These are phyloP conservation scores for Rheum nobile DNA, from an alignment of 148 eudicot species.

Conservation along the genomic window DNA sequence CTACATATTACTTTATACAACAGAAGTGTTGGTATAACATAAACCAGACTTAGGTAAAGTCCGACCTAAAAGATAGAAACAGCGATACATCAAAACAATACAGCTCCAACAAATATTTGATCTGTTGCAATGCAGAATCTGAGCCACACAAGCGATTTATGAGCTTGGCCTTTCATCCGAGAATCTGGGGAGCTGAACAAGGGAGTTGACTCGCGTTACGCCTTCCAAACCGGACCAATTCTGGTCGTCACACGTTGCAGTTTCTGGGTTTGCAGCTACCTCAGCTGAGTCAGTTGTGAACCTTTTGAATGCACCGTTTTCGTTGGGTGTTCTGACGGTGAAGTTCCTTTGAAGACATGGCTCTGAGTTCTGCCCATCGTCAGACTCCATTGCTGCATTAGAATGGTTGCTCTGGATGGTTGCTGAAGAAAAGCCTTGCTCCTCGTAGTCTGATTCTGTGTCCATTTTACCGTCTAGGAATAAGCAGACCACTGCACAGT, in stretches of 20 bases:
- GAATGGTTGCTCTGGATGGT: conserved; percentile 69
- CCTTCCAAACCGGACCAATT: conserved; percentile 97
- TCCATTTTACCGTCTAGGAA: conserved; percentile 90
- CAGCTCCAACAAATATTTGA: neutral
- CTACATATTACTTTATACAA: conserved; percentile 7
- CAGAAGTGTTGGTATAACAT: conserved; percentile 6
- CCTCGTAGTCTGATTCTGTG: conserved; percentile 60
- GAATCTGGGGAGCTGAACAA: conserved; percentile 96
- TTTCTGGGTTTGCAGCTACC: conserved; percentile 25
- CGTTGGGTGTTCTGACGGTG: conserved; percentile 68
- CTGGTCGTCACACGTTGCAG: conserved; percentile 39
- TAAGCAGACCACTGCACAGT: conserved; percentile 89
- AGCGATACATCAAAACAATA: neutral
- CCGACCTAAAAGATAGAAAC: neutral
- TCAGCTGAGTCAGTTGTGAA: conserved; percentile 27
- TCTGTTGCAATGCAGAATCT: neutral
- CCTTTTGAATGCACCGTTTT: conserved; percentile 32
- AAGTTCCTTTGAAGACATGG: conserved; percentile 68
- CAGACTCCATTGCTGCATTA: conserved; percentile 53
- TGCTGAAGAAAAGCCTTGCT: conserved; percentile 67
- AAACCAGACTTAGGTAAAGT: neutral
- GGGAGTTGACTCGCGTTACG: conserved; percentile 86
- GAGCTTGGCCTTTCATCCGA: conserved; percentile 53
- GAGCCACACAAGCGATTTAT: neutral
- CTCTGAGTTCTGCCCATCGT: conserved; percentile 68